Conservation (phyloP, 768 basidiomycete species). For the Rubroboletus satanas region DNA sequence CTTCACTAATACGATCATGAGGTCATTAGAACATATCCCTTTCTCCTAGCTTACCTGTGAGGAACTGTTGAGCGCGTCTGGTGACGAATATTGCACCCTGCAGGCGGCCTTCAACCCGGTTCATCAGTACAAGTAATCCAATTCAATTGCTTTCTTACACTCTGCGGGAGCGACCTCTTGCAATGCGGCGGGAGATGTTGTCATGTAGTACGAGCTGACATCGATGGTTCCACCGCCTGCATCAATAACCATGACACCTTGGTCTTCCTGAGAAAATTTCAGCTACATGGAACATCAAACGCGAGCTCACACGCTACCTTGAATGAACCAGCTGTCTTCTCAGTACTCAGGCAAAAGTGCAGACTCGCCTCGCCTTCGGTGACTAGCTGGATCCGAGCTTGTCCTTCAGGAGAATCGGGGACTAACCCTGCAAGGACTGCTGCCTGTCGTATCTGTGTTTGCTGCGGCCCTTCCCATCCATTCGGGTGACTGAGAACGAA, state of each 20-base stretch:
- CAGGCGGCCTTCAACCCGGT: constrained; percentile 39
- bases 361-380: constrained; percentile 54
- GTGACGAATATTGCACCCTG: constrained; percentile 52
- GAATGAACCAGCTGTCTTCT: constrained; percentile 29
- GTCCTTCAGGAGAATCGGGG: constrained; percentile 34
- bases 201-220: constrained; percentile 49
- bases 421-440: constrained; percentile 41
- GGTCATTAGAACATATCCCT: neutral
- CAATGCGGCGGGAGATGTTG: constrained; percentile 30
- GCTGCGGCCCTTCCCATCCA: constrained; percentile 46
- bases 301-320: constrained; percentile 11
- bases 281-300: neutral
- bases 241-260: constrained; percentile 54
- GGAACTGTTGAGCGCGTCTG: constrained; percentile 37
- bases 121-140: neutral
- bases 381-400: constrained; percentile 40
- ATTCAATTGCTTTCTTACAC: constrained; percentile 31
- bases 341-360: constrained; percentile 44
- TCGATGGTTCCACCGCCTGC: constrained; percentile 64
- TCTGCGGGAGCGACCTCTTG: constrained; percentile 48
- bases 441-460: constrained; percentile 42
- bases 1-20: constrained; percentile 30
- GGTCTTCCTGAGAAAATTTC: constrained; percentile 33
- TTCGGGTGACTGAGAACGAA: constrained; percentile 48
- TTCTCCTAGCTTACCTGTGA: constrained; percentile 32